Percentiles rank a stretch among this genome's conserved stretches.
phyloP scores from a whole-genome alignment of 805 yeast genomes.

The Candida insectorum region DNA sequence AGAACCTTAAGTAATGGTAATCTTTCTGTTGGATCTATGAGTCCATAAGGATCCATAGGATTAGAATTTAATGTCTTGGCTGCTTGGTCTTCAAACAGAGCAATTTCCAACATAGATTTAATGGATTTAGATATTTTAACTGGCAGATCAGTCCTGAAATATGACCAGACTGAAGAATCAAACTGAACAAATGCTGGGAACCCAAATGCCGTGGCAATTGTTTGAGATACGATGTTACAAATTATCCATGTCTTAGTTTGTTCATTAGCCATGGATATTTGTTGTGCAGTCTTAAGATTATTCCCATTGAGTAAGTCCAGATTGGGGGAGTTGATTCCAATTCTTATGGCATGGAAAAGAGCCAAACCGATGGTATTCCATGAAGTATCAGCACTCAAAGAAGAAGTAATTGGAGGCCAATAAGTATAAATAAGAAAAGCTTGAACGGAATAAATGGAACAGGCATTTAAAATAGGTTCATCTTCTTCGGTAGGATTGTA shows the following conservation, averaged over 20 bases:
- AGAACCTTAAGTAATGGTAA: constrained; percentile 71
- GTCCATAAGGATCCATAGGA: constrained; percentile 61
- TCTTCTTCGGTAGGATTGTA: constrained; percentile 75
- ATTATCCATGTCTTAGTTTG: constrained; percentile 91
- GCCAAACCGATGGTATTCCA: constrained; percentile 96
- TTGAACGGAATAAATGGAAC: constrained; percentile 91
- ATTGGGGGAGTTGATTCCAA: constrained; percentile 75
- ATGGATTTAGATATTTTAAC: constrained; percentile 54
- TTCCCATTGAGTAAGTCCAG: not conserved
- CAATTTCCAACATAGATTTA: constrained; percentile 75
- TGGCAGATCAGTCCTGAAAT: constrained; percentile 47
- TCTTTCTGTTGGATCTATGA: constrained; percentile 66
- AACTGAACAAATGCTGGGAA: constrained; percentile 90
- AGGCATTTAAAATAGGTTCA: constrained; percentile 80
- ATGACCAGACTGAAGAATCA: constrained; percentile 62
- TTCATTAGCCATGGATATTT: constrained; percentile 55
- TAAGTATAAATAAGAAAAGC: constrained; percentile 83
- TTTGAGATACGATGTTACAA: constrained; percentile 86
- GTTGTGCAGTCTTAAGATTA: constrained; percentile 40
- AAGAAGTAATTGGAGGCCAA: constrained; percentile 96
- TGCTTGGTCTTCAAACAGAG: constrained; percentile 82
- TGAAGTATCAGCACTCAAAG: constrained; percentile 90
- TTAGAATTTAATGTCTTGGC: constrained; percentile 74
- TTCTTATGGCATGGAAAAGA: constrained; percentile 84
- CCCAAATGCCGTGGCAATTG: constrained; percentile 89